Percentiles rank a stretch among this genome's conserved stretches.
phyloP scores from a whole-genome alignment of 129 eudicot species.

The Artemisia argyi region DNA sequence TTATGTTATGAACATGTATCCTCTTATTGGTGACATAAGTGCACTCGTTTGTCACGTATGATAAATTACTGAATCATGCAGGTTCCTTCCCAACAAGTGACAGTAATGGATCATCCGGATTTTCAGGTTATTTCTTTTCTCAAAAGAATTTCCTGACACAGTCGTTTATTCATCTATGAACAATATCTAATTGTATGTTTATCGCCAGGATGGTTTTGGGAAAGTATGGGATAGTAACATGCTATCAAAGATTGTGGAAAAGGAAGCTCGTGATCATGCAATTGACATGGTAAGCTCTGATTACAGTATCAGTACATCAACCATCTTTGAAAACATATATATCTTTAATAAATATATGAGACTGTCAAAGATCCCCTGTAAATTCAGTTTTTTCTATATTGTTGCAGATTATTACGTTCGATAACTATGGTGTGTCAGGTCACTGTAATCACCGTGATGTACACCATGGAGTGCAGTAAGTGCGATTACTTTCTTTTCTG shows the following conservation, averaged over 20 bases:
- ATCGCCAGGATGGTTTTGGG: slow-evolving; percentile 83
- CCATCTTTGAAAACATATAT: not conserved
- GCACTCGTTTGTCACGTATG: slow-evolving; percentile 15
- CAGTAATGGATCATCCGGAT: slow-evolving; percentile 80
- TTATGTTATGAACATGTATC: no score
- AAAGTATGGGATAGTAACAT: slow-evolving; percentile 56
- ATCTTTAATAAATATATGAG: not conserved
- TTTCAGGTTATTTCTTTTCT: slow-evolving; percentile 59
- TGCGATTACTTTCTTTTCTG: slow-evolving; percentile 8
- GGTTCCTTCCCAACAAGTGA: slow-evolving; percentile 83
- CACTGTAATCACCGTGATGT: slow-evolving; percentile 92
- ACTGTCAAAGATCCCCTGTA: not conserved
- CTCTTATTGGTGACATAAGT: not conserved
- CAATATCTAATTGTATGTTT: slow-evolving; percentile 5
- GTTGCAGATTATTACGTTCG: slow-evolving; percentile 79
- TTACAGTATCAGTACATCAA: not conserved
- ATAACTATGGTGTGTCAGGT: slow-evolving; percentile 84
- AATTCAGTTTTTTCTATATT: slow-evolving; percentile 9
- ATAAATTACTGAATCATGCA: slow-evolving; percentile 36
- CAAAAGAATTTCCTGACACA: not conserved
- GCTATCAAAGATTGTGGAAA: slow-evolving; percentile 50
- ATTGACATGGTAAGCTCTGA: slow-evolving; percentile 59
- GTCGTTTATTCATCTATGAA: not conserved
- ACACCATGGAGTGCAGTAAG: slow-evolving; percentile 75
- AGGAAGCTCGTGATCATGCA: slow-evolving; percentile 42